Base-by-base conservation (phyloP, 805 yeast genomes). In the Kluyveromyces nonfermentans region DNA sequence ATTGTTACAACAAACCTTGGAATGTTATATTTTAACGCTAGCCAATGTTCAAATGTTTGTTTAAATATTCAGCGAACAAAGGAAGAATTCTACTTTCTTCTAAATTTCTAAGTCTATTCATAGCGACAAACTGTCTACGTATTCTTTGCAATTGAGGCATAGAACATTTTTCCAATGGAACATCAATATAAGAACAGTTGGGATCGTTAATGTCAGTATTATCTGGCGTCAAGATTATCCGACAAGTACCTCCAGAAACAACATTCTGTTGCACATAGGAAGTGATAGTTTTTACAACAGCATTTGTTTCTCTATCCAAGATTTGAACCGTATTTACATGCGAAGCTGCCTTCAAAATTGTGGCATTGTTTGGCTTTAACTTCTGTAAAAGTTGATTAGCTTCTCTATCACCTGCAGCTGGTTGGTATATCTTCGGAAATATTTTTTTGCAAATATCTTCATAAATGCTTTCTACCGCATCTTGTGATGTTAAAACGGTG, bases 351-450 rank as follows among this genome's bases (percentile, higher is more conserved):
- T 85, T 87, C 35, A 86, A 64, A 31, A 83, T 64, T 0, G 97
- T 89, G 2, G 96, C 94, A 33, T 82, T 80, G 56, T 87, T 90
- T 4, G 96, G 94, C 8, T 80, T 75, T 43, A 84, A 71, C 42
- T 85, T 73, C 60, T 76, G 73, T 40, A 76, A 71, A 47, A 84
- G 59, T 2, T 68, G 57, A 17, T 68, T 68, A 9, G 35, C 41
- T 18, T 42, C 47, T 18, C 53, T 40, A 18, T 38, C 42, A 16
- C 33, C 40, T 19, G 47, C 25, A 14, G 28, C 38, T 7, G 41
- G 41, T 32, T 42, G 35, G 43, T 46, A 39, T 30, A 46, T 16
- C 9, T 63, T 56, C 25, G 59, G 56, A 30, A 77, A 81, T 2
- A 82, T 55, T 0, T 78, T 73, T 40, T 72, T 72, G 80, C 82